Evolutionary conservation across 345 rosid species (phyloP).

Genomic region (Clausena lansium): DNA sequence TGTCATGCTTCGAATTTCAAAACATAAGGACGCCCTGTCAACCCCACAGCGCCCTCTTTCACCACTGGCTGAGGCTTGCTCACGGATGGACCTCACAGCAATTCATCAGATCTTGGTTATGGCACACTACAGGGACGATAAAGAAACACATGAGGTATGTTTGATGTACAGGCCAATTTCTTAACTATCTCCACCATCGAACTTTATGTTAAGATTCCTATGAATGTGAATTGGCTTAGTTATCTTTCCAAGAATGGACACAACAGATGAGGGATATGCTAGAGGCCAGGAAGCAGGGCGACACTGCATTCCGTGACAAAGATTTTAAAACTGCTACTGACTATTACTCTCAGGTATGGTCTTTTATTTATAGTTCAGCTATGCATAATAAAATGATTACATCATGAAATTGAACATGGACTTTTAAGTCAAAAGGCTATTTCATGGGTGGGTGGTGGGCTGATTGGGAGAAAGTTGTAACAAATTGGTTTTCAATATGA

Average conservation of each 20-base stretch:
- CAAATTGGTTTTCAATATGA: neutral
- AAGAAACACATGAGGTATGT: slow-evolving; percentile 83
- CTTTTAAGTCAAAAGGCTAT: neutral
- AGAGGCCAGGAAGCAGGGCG: slow-evolving; percentile 92
- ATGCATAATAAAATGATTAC: neutral
- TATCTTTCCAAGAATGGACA: slow-evolving; percentile 98
- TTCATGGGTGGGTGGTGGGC: neutral
- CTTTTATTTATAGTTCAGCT: neutral
- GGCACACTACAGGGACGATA: slow-evolving; percentile 94
- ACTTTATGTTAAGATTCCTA: slow-evolving; percentile 18
- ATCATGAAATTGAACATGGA: neutral
- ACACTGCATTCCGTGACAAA: slow-evolving; percentile 88
- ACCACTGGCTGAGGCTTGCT: slow-evolving; percentile 93
- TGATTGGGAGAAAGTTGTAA: too few species aligned
- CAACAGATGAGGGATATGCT: slow-evolving; percentile 97
- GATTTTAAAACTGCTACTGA: slow-evolving; percentile 91
- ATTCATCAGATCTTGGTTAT: slow-evolving; percentile 86
- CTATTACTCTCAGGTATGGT: slow-evolving; percentile 85
- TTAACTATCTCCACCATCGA: neutral
- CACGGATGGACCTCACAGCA: slow-evolving; percentile 92
- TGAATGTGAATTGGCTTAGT: slow-evolving; percentile 40
- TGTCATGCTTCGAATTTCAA: slow-evolving; percentile 82
- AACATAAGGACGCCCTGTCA: slow-evolving; percentile 43
- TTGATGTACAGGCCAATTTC: neutral
- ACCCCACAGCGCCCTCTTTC: slow-evolving; percentile 79